Base-by-base conservation (phyloP, 2,329 filamentous ascomycete genomes). In the Madurella mycetomatis region DNA sequence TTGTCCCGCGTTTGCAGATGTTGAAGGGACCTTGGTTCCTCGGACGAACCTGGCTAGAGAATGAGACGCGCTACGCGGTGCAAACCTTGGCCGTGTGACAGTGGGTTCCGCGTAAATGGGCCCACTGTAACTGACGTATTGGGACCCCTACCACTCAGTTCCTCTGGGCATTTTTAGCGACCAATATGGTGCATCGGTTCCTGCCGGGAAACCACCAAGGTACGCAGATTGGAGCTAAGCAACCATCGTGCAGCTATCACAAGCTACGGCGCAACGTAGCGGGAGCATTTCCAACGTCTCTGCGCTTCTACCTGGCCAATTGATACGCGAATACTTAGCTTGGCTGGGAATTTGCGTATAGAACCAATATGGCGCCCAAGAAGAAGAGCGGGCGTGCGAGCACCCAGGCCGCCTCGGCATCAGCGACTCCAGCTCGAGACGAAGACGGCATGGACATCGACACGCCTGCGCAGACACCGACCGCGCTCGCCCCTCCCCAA, bases 371-470 rank as follows among this genome's bases (percentile, higher is more conserved):
- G 55, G 80, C 80, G 30, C 81, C 81, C 0, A 95, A 72, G 52
- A 92, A 79, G 52, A 89, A 73, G 3, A 87, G 86, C 1, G 81
- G 78, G 74, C 90, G 74, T 46, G 70, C 70, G 41, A 71, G 71
- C 41, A 65, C 59, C 47, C 64, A 69, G 11, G 69, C 71, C 31
- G 65, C 34, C 34, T 37, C 34, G 13, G 34, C 34, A 15, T 37
- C 69, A 2, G 70, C 78, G 9, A 76, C 77, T 13, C 72, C 75
- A 8, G 66, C 70, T 46, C 66, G 70, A 61, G 79, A 84, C 63
- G 81, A 84, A 54, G 83, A 86, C 70, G 72, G 76, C 19, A 84
- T 82, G 80, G 81, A 80, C 52, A 68, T 82, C 59, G 82, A 81
- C 68, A 79, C 79, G 5, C 79, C 81, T 1, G 70, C 78, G 65